Conservation (phyloP, 768 basidiomycete genomes). For the Multifurca ochricompacta region DNA sequence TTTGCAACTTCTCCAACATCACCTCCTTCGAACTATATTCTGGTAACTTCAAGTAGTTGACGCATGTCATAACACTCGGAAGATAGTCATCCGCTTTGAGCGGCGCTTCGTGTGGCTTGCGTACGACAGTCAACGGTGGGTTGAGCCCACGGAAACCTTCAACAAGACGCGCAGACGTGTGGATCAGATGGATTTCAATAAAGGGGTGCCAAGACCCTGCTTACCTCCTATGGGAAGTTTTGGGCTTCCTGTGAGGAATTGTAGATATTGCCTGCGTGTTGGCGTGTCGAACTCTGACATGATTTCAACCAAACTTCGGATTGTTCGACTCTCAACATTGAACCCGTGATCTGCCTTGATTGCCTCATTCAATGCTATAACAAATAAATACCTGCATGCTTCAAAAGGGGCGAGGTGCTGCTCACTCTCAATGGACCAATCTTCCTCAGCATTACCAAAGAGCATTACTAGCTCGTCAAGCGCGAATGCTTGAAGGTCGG, state of each 20-base stretch:
- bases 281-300: conserved; percentile 73
- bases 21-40: conserved; percentile 86
- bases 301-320: conserved; percentile 78
- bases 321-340: conserved; percentile 88
- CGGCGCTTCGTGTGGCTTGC: conserved; percentile 91
- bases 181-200: not conserved
- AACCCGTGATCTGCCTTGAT: conserved; percentile 98
- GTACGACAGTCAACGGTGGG: conserved; percentile 90
- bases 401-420: conserved; percentile 8
- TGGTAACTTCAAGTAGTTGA: conserved; percentile 92
- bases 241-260: conserved; percentile 97
- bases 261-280: conserved; percentile 79
- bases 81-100: conserved; percentile 89
- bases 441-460: conserved; percentile 95
- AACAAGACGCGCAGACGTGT: not conserved
- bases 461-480: conserved; percentile 93
- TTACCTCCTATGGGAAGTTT: conserved; percentile 92
- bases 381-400: conserved; percentile 13
- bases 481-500: conserved; percentile 86
- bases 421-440: conserved; percentile 91
- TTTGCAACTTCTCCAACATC: conserved; percentile 73
- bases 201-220: conserved; percentile 24
- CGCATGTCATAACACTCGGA: conserved; percentile 98
- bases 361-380: conserved; percentile 73
- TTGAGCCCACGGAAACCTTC: conserved; percentile 91